These are phyloP conservation scores for Aquilaria yunnanensis DNA, from an alignment of 345 rosid species.

Conservation along the genomic window DNA sequence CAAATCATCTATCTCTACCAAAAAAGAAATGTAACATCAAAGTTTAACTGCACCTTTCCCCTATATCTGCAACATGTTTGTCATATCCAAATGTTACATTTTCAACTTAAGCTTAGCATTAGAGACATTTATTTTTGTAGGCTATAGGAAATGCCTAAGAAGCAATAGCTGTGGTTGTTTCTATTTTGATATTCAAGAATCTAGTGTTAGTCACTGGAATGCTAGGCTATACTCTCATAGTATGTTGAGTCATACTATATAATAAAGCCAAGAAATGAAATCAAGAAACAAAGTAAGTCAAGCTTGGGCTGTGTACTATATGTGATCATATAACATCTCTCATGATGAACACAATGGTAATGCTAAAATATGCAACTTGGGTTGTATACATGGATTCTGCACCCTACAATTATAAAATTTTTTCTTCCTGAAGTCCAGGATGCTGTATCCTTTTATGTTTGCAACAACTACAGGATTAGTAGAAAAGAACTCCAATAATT, in stretches of 20 bases:
- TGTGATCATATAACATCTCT: too few relatives aligned
- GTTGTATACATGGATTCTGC: too few relatives aligned
- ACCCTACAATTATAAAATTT: not conserved
- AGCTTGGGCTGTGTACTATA: too few relatives aligned
- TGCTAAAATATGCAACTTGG: too few relatives aligned
- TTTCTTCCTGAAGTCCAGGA: too few relatives aligned
- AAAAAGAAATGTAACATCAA: too few relatives aligned
- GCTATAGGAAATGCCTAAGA: conserved; percentile 42
- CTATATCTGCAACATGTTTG: not conserved
- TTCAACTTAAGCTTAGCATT: too few relatives aligned
- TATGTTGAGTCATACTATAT: conserved; percentile 33
- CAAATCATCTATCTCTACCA: not conserved
- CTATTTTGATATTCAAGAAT: conserved; percentile 34
- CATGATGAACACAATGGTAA: not conserved
- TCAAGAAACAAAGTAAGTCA: not conserved
- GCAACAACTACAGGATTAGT: too few relatives aligned
- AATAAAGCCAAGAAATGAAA: conserved; percentile 35
- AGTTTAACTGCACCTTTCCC: not conserved
- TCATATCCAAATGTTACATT: too few relatives aligned
- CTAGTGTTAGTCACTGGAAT: conserved; percentile 40
- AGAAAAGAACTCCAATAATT: too few relatives aligned
- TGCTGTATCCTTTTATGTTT: conserved; percentile 4
- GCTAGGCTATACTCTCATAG: conserved; percentile 35
- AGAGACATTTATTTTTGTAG: conserved; percentile 14
- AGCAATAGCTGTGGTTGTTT: conserved; percentile 35